These are phyloP conservation scores for Erythrophleum fordii DNA, from an alignment of 306 rosid genomes.

Conservation along the genomic window DNA sequence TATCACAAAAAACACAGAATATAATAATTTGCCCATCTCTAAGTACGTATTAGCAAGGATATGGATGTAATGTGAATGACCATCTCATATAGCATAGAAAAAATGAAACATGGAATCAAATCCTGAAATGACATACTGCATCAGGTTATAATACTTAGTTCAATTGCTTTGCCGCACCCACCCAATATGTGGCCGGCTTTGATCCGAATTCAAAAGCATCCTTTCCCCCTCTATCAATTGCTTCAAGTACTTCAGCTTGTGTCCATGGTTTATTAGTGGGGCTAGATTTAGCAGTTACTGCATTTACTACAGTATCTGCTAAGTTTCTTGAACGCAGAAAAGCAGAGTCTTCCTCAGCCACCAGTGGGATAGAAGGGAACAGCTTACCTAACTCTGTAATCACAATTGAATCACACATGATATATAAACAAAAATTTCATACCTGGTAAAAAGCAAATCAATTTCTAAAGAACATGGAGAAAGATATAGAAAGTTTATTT, in stretches of 20 bases:
- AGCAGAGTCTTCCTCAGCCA: slow-evolving; percentile 95
- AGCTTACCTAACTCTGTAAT: slow-evolving; percentile 70
- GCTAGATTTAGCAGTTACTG: slow-evolving; percentile 54
- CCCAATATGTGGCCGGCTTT: slow-evolving; percentile 88
- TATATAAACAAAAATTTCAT: slow-evolving; percentile 25
- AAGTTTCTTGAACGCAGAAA: slow-evolving; percentile 67
- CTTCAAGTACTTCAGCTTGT: slow-evolving; percentile 66
- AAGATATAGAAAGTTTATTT: too few species aligned
- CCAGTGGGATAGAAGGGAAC: slow-evolving; percentile 89
- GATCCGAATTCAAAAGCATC: slow-evolving; percentile 69
- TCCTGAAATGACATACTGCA: not conserved
- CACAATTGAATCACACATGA: slow-evolving; percentile 38
- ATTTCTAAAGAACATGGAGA: not conserved
- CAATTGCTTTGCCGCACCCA: slow-evolving; percentile 45
- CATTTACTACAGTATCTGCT: slow-evolving; percentile 60
- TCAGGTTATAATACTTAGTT: not conserved
- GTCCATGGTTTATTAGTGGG: slow-evolving; percentile 46
- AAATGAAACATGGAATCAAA: slow-evolving; percentile 6
- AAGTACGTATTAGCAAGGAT: not conserved
- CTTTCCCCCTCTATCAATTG: slow-evolving; percentile 89
- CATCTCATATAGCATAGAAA: slow-evolving; percentile 27
- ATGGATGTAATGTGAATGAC: not conserved
- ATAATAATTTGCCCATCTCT: not conserved
- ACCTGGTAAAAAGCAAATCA: slow-evolving; percentile 20
- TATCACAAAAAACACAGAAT: not conserved